phyloP scores from a whole-genome alignment of 257 asterid species.

The Thymus mandschuricus region DNA sequence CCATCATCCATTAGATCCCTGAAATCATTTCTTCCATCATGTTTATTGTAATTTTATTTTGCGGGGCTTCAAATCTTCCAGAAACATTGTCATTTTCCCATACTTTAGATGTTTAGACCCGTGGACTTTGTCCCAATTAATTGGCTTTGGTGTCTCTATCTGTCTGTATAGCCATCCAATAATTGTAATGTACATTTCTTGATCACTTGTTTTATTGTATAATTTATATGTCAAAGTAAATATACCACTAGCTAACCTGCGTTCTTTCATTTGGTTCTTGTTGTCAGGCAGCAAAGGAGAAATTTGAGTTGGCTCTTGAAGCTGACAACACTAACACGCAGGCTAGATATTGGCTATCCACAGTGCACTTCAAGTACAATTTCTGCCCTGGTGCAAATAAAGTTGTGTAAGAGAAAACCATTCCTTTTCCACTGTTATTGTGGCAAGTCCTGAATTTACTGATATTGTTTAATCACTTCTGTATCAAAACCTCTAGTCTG shows the following conservation, averaged over 20 bases:
- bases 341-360: constrained; percentile 93
- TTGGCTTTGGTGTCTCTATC: constrained; percentile 8
- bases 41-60: constrained; percentile 17
- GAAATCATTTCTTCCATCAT: constrained; percentile 2
- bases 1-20: not conserved
- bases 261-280: too few relatives aligned
- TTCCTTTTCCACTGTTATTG: constrained; percentile 26
- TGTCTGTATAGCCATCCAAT: too few relatives aligned
- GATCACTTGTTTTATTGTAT: too few relatives aligned
- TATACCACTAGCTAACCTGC: too few relatives aligned
- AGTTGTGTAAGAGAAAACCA: constrained; percentile 60
- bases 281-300: constrained; percentile 81
- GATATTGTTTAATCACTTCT: constrained; percentile 5
- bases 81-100: too few relatives aligned
- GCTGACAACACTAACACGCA: constrained; percentile 84
- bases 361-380: constrained; percentile 84
- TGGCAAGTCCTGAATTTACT: constrained; percentile 12
- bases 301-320: constrained; percentile 93
- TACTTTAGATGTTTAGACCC: too few relatives aligned
- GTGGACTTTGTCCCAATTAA: not conserved
- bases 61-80: too few relatives aligned
- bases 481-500: not conserved
- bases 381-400: constrained; percentile 84
- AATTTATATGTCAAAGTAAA: too few relatives aligned
- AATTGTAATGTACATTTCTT: too few relatives aligned